Conservation (phyloP, 1,284 basidiomycete species). For the Fomitiporia mediterranea region DNA sequence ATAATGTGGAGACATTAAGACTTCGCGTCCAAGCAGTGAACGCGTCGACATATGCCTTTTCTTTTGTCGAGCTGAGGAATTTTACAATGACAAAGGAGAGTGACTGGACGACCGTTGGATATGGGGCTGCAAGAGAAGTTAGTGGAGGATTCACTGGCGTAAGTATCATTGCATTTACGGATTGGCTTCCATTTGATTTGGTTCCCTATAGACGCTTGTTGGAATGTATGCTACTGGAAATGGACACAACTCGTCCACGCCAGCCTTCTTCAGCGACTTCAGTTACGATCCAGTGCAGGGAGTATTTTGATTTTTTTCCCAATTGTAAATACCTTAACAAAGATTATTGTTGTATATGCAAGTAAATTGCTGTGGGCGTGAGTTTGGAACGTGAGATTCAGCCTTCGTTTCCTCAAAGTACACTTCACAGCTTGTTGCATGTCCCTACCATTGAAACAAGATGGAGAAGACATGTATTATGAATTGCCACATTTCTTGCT, state of each 20-base stretch:
- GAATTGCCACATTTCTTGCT: too few relatives aligned
- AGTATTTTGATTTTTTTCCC: slow-evolving; percentile 2
- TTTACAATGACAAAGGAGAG: too few relatives aligned
- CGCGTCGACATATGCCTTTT: slow-evolving; percentile 20
- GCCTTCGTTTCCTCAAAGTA: too few relatives aligned
- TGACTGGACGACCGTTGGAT: slow-evolving; percentile 21
- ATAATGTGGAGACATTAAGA: neutral
- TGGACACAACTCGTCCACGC: slow-evolving; percentile 17
- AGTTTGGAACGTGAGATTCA: too few relatives aligned
- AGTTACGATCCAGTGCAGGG: slow-evolving; percentile 14
- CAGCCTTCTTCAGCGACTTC: slow-evolving; percentile 22
- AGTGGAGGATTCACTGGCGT: slow-evolving; percentile 25
- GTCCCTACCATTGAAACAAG: too few relatives aligned
- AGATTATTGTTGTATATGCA: neutral
- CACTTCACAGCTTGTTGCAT: too few relatives aligned
- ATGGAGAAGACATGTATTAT: too few relatives aligned
- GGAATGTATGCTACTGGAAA: slow-evolving; percentile 24
- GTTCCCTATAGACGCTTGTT: slow-evolving; percentile 16
- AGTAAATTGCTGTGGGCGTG: too few relatives aligned
- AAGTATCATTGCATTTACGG: neutral
- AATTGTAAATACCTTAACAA: neutral
- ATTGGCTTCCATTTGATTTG: too few relatives aligned
- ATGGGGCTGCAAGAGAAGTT: slow-evolving; percentile 23
- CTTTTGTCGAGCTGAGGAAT: slow-evolving; percentile 12
- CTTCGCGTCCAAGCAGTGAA: slow-evolving; percentile 20